Evolutionary conservation across 306 rosid genomes (phyloP).

Genomic region (Trifolium subterraneum): DNA sequence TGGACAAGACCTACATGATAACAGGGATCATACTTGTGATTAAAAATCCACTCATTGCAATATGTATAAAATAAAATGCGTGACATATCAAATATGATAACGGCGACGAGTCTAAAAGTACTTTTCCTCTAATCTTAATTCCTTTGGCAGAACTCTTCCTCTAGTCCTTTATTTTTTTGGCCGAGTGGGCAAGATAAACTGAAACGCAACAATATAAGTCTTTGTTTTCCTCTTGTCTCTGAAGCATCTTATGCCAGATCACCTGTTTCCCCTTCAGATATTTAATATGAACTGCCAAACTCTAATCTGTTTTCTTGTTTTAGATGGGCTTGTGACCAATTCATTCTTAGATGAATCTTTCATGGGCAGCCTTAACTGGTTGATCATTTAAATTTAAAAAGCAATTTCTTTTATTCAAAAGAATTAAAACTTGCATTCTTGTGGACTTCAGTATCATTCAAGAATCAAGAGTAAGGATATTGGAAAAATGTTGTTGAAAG

Average conservation of each 20-base stretch:
- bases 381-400: not conserved
- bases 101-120: conserved; percentile 19
- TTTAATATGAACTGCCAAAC: not conserved
- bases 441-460: not conserved
- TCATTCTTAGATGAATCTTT: not conserved
- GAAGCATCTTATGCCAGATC: not conserved
- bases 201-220: not conserved
- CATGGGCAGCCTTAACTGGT: not conserved
- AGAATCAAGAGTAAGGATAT: not conserved
- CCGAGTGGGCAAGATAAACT: conserved; percentile 4
- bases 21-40: conserved; percentile 8
- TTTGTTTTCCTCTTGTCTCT: conserved; percentile 11
- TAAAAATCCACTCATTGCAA: conserved; percentile 8
- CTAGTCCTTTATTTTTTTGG: conserved; percentile 18
- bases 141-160: conserved; percentile 18
- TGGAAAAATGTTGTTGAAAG: not conserved
- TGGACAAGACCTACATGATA: conserved; percentile 11
- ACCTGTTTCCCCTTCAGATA: conserved; percentile 5
- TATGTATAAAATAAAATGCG: not conserved
- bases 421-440: not conserved
- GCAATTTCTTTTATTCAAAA: not conserved
- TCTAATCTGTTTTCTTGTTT: not conserved
- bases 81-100: conserved; percentile 16
- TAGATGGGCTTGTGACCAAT: not conserved
- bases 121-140: not conserved